Conservation (phyloP, 2,329 filamentous ascomycete species). For the Cercospora zeae-maydis region DNA sequence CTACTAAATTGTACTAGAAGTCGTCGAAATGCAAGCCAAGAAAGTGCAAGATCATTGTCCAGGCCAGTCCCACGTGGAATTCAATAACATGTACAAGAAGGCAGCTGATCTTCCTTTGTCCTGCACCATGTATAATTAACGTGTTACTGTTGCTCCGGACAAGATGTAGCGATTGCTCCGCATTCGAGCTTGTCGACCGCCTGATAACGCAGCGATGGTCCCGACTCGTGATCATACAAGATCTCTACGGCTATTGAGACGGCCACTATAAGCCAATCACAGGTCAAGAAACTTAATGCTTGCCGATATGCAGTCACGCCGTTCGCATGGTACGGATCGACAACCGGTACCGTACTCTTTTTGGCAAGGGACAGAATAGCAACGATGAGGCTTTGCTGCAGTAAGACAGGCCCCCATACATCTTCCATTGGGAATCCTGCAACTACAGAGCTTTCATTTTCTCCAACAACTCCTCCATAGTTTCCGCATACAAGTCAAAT, state of each 20-base stretch:
- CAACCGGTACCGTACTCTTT: not conserved
- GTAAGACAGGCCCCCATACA: not conserved
- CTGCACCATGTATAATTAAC: not conserved
- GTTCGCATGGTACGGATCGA: no score
- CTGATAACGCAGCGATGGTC: no score
- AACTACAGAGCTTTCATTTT: constrained; percentile 27
- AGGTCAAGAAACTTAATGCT: no score
- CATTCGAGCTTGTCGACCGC: no score
- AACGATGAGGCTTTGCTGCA: not conserved
- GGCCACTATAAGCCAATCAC: no score
- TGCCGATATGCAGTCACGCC: no score
- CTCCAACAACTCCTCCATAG: constrained; percentile 30
- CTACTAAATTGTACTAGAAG: constrained; percentile 3
- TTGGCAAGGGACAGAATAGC: not conserved
- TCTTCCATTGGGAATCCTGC: not conserved
- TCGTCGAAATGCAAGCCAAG: not conserved
- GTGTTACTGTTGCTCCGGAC: not conserved
- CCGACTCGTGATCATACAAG: no score
- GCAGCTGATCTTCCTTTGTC: not conserved
- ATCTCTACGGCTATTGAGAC: no score
- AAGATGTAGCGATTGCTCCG: not conserved
- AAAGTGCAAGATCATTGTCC: not conserved
- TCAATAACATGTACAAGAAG: not conserved
- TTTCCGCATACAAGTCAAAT: constrained; percentile 32
- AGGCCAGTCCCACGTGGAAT: not conserved